These are phyloP conservation scores for Sordaria brevicollis DNA, from an alignment of 495 filamentous ascomycete species.

Conservation along the genomic window DNA sequence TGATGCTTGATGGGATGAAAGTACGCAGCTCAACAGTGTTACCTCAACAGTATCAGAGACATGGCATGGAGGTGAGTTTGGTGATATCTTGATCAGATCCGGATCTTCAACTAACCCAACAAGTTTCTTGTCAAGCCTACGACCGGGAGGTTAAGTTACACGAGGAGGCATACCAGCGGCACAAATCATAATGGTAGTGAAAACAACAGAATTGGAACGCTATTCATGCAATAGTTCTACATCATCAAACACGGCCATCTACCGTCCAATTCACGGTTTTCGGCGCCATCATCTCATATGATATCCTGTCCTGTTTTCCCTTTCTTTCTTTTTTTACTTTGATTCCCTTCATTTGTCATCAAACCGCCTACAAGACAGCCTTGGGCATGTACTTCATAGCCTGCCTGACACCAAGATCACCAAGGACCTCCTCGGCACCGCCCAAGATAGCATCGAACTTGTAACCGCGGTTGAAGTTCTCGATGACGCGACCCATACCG, in stretches of 20 bases:
- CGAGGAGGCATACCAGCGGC: not conserved
- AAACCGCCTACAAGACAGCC: constrained; percentile 52
- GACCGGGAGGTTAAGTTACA: too few species aligned
- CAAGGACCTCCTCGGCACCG: constrained; percentile 75
- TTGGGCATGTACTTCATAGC: constrained; percentile 77
- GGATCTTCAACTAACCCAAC: too few species aligned
- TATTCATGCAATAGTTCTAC: not conserved
- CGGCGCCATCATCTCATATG: not conserved
- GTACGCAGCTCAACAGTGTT: not conserved
- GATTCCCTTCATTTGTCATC: not conserved
- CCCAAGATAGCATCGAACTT: constrained; percentile 87
- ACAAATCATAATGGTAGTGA: not conserved
- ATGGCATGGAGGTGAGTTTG: too few species aligned
- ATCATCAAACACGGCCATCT: not conserved
- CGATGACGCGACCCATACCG: constrained; percentile 73
- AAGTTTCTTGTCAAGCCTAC: too few species aligned
- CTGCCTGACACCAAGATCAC: constrained; percentile 72
- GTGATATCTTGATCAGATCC: too few species aligned
- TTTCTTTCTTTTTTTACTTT: not conserved
- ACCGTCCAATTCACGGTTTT: not conserved
- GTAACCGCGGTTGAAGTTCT: constrained; percentile 75
- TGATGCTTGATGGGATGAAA: not conserved
- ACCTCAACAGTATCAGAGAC: not conserved
- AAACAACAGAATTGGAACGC: not conserved
- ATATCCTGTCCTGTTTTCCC: not conserved